Conservation (phyloP, 2,329 filamentous ascomycete genomes). For the Neopestalotiopsis clavispora region DNA sequence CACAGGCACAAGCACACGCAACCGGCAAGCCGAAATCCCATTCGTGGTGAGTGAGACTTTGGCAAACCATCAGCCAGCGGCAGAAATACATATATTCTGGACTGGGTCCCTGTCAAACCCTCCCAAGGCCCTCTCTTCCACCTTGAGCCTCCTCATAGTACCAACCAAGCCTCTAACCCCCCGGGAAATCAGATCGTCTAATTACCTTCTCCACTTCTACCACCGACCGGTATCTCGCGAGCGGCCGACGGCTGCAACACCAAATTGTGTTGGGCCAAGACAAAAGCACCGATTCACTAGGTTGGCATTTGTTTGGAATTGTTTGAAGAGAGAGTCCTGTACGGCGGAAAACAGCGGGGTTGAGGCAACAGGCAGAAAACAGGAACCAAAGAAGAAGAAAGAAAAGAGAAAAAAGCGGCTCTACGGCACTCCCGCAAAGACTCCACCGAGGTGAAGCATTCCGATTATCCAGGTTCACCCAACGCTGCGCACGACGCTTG, state of each 20-base stretch:
- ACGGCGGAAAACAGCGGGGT: neutral
- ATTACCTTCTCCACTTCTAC: conserved; percentile 2
- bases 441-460: conserved; percentile 4
- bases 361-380: neutral
- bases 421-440: conserved; percentile 2
- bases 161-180: neutral
- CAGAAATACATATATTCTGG: neutral
- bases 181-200: conserved; percentile 6
- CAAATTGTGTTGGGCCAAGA: conserved; percentile 11
- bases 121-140: neutral
- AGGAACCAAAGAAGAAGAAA: neutral
- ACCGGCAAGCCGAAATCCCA: neutral
- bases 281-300: neutral
- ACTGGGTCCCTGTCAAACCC: neutral
- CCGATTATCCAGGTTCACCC: conserved; percentile 5
- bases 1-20: conserved; percentile 6
- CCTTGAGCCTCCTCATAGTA: neutral
- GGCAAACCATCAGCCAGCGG: neutral
- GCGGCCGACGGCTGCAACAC: neutral
- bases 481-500: conserved; percentile 7
- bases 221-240: conserved; percentile 8
- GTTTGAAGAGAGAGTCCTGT: neutral
- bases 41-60: conserved; percentile 3
- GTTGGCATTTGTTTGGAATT: neutral
- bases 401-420: neutral